Percentiles rank a stretch among this genome's conserved stretches.
Evolutionary conservation across 163 green algal genomes (phyloP).

Genomic region (Scenedesmus sp.): DNA sequence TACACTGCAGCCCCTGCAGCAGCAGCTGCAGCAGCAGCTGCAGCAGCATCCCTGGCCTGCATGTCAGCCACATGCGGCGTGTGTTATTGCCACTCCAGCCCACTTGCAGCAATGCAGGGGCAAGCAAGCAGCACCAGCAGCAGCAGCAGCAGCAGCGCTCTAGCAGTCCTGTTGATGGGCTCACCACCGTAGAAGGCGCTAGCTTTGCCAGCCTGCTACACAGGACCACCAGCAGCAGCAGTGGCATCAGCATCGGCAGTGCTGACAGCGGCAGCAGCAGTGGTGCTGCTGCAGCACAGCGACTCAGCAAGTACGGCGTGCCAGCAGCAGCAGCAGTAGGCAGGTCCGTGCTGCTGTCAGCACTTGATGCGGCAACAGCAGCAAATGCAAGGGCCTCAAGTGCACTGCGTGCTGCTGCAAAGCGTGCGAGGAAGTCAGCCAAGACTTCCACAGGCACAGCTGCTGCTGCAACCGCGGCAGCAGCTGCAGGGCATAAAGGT

Average conservation of each 20-base stretch:
- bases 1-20: background rate
- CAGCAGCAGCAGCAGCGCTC: background rate
- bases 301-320: background rate
- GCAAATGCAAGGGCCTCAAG: background rate
- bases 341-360: constrained; percentile 3
- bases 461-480: background rate
- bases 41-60: background rate
- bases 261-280: background rate
- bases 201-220: background rate
- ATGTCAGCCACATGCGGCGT: background rate
- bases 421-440: background rate
- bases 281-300: background rate
- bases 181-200: background rate
- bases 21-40: background rate
- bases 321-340: background rate
- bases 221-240: background rate
- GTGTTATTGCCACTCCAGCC: background rate
- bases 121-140: background rate
- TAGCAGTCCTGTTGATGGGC: background rate
- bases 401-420: background rate
- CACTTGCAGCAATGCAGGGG: background rate
- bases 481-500: background rate
- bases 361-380: constrained; percentile 2
- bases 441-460: background rate
- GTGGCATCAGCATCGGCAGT: background rate